Evolutionary conservation across 495 filamentous ascomycete species (phyloP).

Genomic region (Tuber borchii): DNA sequence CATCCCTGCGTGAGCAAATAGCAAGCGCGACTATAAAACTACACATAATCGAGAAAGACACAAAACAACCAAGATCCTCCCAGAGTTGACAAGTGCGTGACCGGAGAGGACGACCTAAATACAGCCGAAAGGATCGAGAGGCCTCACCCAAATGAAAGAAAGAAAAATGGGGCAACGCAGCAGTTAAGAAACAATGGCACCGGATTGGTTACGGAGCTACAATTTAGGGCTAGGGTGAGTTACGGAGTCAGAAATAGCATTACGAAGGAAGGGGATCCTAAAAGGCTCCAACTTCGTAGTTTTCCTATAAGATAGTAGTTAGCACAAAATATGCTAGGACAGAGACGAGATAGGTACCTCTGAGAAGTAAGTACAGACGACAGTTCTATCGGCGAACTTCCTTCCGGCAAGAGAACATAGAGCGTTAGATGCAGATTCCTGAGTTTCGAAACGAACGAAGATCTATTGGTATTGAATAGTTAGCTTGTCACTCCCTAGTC

Average conservation of each 20-base stretch:
- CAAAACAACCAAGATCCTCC: neutral
- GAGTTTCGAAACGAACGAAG: conserved; percentile 80
- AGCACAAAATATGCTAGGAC: neutral
- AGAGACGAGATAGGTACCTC: conserved; percentile 52
- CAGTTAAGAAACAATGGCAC: neutral
- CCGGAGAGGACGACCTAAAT: neutral
- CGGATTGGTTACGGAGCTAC: neutral
- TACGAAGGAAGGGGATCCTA: conserved; percentile 20
- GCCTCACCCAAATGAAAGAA: neutral
- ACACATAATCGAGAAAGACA: neutral
- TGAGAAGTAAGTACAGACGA: conserved; percentile 91
- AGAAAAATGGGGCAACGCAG: neutral
- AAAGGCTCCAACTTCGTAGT: conserved; percentile 42
- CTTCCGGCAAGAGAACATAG: conserved; percentile 79
- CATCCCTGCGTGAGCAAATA: neutral
- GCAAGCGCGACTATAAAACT: neutral
- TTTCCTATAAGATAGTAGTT: conserved; percentile 26
- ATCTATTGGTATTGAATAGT: conserved; percentile 48
- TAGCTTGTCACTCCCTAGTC: neutral
- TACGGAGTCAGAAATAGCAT: neutral
- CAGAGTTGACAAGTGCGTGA: neutral
- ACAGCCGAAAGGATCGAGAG: neutral
- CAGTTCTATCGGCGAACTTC: conserved; percentile 91
- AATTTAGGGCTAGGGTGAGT: neutral
- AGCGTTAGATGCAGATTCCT: conserved; percentile 73